Evolutionary conservation across 2,329 filamentous ascomycete species (phyloP), one percentile per base, ranked within the genome.

Genomic region (Phyllosticta ampelicida): DNA sequence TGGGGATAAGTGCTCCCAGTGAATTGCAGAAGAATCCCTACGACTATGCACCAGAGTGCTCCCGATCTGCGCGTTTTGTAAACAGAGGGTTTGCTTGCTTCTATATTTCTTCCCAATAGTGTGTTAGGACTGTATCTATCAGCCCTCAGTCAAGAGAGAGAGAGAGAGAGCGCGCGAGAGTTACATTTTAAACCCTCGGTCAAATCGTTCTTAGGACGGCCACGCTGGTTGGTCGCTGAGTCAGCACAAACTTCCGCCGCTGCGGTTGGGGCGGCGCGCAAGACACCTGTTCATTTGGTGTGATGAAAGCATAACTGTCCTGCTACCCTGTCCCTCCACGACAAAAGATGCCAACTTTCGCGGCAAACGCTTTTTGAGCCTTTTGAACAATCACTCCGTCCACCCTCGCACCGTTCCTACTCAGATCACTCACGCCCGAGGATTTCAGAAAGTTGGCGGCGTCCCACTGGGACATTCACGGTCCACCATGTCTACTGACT

Each of bases 401-500:
- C 18, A 16, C 19, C 19, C 9, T 9, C 49, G 19, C 49, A 19
- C 18, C 21, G 11, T 51, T 21, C 5, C 11, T 13, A 13, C 50
- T 8, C 18, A 48, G 16, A 2, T 19, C 21, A 18, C 49, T 5
- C 16, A 19, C 9, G 19, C 18, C 51, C 53, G 56, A 58, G 56
- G 50, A 36, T 9, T 9, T 21, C 49, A 21, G 19, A 51, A 51
- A 51, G 21, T 23, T 26, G 36, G 48, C 56, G 26, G 16, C 52
- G 56, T 59, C 56, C 56, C 56, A 50, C 52, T 20, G 56, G 56
- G 56, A 59, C 56, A 53, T 48, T 51, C 56, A 51, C 50, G 54
- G 36, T 56, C 58, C 76, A 85, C 78, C 73, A 94, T 94, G 85
- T 91, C 86, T 71, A 89, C 88, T 69, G 92, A 97, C 75, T 99